These are phyloP conservation scores for Wickerhamomyces bisporus DNA, from an alignment of 805 yeast species.

Conservation along the genomic window DNA sequence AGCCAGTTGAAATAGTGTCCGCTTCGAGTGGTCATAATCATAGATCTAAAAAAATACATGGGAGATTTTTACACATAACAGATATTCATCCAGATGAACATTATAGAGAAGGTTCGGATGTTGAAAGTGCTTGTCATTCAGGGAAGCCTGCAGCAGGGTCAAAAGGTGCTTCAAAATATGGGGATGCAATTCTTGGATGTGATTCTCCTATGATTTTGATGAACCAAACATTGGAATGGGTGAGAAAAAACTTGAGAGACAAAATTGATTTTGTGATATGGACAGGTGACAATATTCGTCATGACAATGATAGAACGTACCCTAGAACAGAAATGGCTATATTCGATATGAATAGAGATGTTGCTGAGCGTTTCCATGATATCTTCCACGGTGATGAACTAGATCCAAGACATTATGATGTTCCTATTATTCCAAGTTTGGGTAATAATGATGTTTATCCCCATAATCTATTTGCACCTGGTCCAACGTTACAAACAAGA, in stretches of 20 bases:
- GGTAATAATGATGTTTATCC: conserved; percentile 91
- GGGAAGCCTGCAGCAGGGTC: conserved; percentile 26
- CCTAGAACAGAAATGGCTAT: conserved; percentile 76
- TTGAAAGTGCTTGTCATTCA: conserved; percentile 54
- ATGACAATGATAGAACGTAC: conserved; percentile 67
- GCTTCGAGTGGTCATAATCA: conserved; percentile 9
- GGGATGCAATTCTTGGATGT: conserved; percentile 73
- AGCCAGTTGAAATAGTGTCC: conserved; percentile 28
- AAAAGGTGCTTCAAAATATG: conserved; percentile 59
- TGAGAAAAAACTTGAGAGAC: conserved; percentile 56
- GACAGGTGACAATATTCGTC: conserved; percentile 89
- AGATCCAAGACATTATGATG: conserved; percentile 41
- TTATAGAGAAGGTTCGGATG: conserved; percentile 47
- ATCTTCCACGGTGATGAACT: conserved; percentile 38
- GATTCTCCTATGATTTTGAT: conserved; percentile 66
- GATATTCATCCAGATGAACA: conserved; percentile 82
- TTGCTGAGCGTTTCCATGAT: conserved; percentile 47
- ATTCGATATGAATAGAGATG: conserved; percentile 58
- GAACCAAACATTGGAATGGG: conserved; percentile 62
- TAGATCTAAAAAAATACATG: conserved; percentile 35
- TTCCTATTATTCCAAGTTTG: conserved; percentile 59
- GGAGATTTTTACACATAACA: conserved; percentile 79
- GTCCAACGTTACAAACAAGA: conserved; percentile 84
- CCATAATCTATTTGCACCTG: conserved; percentile 78
- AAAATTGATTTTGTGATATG: conserved; percentile 81